Evolutionary conservation across 2,329 filamentous ascomycete genomes (phyloP), one percentile per base, ranked within the genome.

Genomic region (Aspergillus pseudonomiae): DNA sequence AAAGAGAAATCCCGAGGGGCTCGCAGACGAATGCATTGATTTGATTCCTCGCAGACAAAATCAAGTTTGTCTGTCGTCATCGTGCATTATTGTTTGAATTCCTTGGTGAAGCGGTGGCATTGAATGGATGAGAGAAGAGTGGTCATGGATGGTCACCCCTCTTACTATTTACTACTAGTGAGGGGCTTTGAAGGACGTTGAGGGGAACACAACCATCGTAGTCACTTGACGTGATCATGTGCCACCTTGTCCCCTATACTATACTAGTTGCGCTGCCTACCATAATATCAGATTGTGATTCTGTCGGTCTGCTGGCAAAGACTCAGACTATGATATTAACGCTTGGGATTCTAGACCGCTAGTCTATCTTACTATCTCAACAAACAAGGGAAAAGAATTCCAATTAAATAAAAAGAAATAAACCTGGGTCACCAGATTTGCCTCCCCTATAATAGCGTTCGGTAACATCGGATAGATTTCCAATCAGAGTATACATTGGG

Each of bases 181-280:
- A 55, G 52, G 52, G 52, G 52, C 36, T 26, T 16, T 12, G 21
- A 32, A 34, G 26, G 7, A 12, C 11, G 28, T 54, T 24, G 52
- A 24, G 32, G 50, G 30, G 50, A 36, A 54, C 50, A 55, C 52
- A 55, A 53, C n/a, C 21, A 19, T 16, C 2, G 32, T 21, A 36
- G 52, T 55, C 52, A 55, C 52, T 55, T 55, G 52, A 55, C 52
- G 12, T 19, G 52, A 55, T 55, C 52, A 55, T 39, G 52, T 55
- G 52, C 52, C 30, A 55, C 21, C 30, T 32, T 21, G 28, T 54
- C 21, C 52, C 52, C 32, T 53, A 53, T 36, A n/a, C 36, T 39
- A 9, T 36, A 39, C 39, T n/a, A 39, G 7, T 39, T 36, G 52
- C 26, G 26, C 26, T 32, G 30, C 28, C 19, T n/a, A 36, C 52